These are phyloP conservation scores for Rhodomyrtus tomentosa DNA, from an alignment of 345 rosid species.

Conservation along the genomic window DNA sequence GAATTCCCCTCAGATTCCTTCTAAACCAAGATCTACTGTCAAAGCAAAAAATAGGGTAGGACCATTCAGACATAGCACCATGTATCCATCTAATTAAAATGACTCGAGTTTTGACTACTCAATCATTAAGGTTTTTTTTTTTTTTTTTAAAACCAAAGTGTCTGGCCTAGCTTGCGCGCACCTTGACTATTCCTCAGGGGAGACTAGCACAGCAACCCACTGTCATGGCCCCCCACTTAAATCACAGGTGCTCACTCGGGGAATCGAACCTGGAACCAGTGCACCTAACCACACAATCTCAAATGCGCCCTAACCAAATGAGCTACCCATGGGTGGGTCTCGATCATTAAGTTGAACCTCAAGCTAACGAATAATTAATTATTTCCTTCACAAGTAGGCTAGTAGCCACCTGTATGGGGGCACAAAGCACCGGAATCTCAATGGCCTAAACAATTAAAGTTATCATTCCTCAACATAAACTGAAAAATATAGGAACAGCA, in stretches of 20 bases:
- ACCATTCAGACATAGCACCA: not conserved
- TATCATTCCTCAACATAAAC: not conserved
- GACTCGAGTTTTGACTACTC: not conserved
- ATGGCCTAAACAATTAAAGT: not conserved
- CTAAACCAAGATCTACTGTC: not conserved
- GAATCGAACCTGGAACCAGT: no score
- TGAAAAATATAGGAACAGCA: not conserved
- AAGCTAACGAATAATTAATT: not conserved
- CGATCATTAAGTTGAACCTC: not conserved
- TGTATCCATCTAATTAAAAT: not conserved
- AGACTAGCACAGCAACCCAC: no score
- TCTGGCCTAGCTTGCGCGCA: no score
- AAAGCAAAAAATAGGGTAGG: not conserved
- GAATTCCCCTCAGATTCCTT: not conserved
- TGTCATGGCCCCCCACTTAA: no score
- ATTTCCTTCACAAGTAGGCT: not conserved
- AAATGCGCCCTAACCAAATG: no score
- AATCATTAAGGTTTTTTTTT: not conserved
- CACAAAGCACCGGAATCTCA: not conserved
- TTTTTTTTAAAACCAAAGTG: no score
- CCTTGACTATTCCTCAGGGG: no score
- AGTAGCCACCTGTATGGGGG: not conserved
- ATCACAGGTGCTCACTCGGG: no score
- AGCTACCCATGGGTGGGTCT: no score
- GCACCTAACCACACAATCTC: no score